phyloP scores from a whole-genome alignment of 1,139 yeast species.

The Hemisphaericaspora xylofermentans region DNA sequence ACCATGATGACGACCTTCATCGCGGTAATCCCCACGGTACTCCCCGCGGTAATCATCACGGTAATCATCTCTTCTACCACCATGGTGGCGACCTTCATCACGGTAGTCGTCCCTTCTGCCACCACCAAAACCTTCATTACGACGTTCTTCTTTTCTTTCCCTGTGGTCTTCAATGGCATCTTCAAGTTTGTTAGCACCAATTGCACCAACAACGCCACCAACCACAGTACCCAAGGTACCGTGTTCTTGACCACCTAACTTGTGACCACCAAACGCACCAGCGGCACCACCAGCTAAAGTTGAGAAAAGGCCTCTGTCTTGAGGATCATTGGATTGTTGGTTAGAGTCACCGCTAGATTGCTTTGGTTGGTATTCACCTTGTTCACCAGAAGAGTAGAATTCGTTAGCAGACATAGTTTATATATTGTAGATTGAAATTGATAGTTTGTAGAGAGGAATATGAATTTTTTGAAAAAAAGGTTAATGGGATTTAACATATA shows the following conservation, averaged over 20 bases:
- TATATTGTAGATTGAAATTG: background rate
- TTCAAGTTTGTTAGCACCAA: slow-evolving; percentile 56
- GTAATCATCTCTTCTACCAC: slow-evolving; percentile 5
- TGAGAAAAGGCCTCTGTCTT: slow-evolving; percentile 57
- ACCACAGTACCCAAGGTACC: slow-evolving; percentile 52
- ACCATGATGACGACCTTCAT: slow-evolving; percentile 9
- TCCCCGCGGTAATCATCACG: slow-evolving; percentile 10
- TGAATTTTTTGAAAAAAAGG: no score
- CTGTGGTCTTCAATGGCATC: slow-evolving; percentile 30
- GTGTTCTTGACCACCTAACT: slow-evolving; percentile 41
- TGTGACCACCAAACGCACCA: slow-evolving; percentile 54
- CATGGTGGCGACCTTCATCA: slow-evolving; percentile 4
- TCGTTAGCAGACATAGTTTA: slow-evolving; percentile 60
- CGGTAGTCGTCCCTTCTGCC: slow-evolving; percentile 16
- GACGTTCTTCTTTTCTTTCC: slow-evolving; percentile 9
- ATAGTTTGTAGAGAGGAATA: background rate
- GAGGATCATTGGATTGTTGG: slow-evolving; percentile 15
- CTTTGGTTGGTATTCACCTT: slow-evolving; percentile 35
- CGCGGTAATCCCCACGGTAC: slow-evolving; percentile 11
- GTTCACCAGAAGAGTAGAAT: slow-evolving; percentile 51
- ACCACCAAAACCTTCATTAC: slow-evolving; percentile 16
- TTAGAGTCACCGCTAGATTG: slow-evolving; percentile 11
- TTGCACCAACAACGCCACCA: slow-evolving; percentile 64
- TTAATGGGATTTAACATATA: no score
- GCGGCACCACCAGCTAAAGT: slow-evolving; percentile 60